These are phyloP conservation scores for Flueggea neowawraea DNA, from an alignment of 441 rosid genomes.

Conservation along the genomic window DNA sequence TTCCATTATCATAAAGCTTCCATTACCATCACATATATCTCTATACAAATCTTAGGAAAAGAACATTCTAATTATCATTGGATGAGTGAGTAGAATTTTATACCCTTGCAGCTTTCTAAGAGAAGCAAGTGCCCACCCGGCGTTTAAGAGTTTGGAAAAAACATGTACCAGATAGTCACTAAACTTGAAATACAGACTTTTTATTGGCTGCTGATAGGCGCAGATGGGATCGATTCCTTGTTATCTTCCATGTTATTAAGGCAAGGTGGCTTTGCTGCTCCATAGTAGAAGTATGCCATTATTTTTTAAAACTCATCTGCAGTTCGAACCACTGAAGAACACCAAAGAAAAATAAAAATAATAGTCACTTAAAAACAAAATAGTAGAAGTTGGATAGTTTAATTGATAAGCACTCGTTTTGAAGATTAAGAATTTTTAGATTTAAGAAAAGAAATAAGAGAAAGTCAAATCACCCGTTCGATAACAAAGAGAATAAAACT, in stretches of 20 bases:
- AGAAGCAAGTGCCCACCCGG: too few species aligned
- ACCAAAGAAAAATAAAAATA: constrained; percentile 3
- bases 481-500: background rate
- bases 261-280: constrained; percentile 83
- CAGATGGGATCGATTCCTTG: constrained; percentile 59
- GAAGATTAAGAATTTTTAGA: too few species aligned
- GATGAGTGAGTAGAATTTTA: too few species aligned
- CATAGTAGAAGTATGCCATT: constrained; percentile 92
- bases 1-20: constrained; percentile 50
- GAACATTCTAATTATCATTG: too few species aligned
- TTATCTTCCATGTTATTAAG: constrained; percentile 25
- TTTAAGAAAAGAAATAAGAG: too few species aligned
- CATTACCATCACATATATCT: background rate
- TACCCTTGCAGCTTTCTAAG: too few species aligned
- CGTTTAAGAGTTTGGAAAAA: too few species aligned
- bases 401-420: too few species aligned
- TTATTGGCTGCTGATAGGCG: constrained; percentile 20
- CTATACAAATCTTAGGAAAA: too few species aligned
- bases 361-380: too few species aligned
- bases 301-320: constrained; percentile 85
- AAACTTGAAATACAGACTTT: background rate
- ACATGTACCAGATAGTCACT: too few species aligned
- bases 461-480: background rate
- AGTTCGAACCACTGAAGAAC: constrained; percentile 49
- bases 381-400: too few species aligned